Evolutionary conservation across 805 yeast genomes (phyloP), one percentile per base, ranked within the genome.

Genomic region (Clavispora asparagi): DNA sequence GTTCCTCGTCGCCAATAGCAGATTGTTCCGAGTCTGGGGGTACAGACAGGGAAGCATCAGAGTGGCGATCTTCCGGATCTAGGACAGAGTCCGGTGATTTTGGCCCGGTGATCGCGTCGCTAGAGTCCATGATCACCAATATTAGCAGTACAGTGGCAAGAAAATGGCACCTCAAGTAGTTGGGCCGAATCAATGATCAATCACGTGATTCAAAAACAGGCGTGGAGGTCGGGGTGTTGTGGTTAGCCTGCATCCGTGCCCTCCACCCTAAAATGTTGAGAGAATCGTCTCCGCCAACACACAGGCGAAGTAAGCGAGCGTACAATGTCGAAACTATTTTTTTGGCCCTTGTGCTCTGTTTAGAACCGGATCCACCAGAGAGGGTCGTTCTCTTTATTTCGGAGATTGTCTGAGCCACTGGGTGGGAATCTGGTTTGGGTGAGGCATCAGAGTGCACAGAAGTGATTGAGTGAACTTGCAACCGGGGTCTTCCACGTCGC

Each of bases 231-330:
- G 25, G 17, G 25, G 25, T 33, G 37, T 16, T 10, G 9, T 17
- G 7, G n/a, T 17, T 27, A 3, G 7, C 30, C 19, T 13, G 31
- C 31, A 38, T 6, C 4, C 40, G 19, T 7, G 26, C 29, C 16
- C 52, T 49, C 43, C 47, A 40, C 10, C 42, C 43, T 11, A 49
- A 16, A 27, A 49, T 45, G 43, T 46, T 45, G 14, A 49, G 39
- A 6, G 52, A 45, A 40, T 49, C 50, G 13, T 28, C 35, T 3
- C 51, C 51, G 6, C 30, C 30, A 12, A 29, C 33, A 28, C 51
- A 48, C 26, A 38, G 42, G 11, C 35, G 33, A 10, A 45, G 49
- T 9, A 33, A 16, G 5, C 25, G 25, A 16, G 37, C 13, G n/a
- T 33, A 33, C 25, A 17, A 17, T 7, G 13, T 23, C 25, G 37